Conservation (phyloP, 2,329 filamentous ascomycete genomes). For the Pseudofabraea citricarpa region DNA sequence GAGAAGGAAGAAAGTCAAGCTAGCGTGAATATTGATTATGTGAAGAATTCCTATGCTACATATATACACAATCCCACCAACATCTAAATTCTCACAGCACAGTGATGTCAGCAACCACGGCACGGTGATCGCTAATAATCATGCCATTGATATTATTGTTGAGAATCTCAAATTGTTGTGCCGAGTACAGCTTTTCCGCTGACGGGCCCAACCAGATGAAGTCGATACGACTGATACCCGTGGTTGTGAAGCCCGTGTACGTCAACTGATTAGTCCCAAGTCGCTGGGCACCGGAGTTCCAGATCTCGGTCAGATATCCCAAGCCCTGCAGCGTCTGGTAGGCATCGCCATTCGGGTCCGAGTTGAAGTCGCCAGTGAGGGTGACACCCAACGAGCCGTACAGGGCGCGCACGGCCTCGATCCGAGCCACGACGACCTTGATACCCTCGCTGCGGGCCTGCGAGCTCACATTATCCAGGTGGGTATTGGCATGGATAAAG, state of each 20-base stretch:
- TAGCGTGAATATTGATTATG: no score
- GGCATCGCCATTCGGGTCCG: slow-evolving; percentile 32
- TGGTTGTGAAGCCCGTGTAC: slow-evolving; percentile 36
- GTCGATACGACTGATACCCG: neutral
- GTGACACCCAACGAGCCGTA: slow-evolving; percentile 27
- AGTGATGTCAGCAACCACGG: slow-evolving; percentile 1
- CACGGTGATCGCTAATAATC: neutral
- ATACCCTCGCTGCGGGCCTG: slow-evolving; percentile 35
- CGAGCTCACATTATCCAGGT: slow-evolving; percentile 45
- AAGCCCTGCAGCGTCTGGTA: slow-evolving; percentile 32
- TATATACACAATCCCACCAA: no score
- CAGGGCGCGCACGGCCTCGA: slow-evolving; percentile 9
- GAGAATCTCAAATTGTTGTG: neutral
- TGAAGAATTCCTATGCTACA: no score
- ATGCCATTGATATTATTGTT: neutral
- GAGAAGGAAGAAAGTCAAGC: no score
- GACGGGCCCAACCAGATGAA: neutral
- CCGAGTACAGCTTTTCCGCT: neutral
- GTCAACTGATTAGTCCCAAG: slow-evolving; percentile 37
- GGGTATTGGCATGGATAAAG: slow-evolving; percentile 45
- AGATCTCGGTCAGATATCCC: slow-evolving; percentile 15
- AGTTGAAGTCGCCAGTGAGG: slow-evolving; percentile 43
- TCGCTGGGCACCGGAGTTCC: slow-evolving; percentile 16
- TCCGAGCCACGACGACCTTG: slow-evolving; percentile 32
- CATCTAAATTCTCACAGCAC: neutral